Conservation (phyloP, 2,329 filamentous ascomycete species). For the Ophiostoma australiae region DNA sequence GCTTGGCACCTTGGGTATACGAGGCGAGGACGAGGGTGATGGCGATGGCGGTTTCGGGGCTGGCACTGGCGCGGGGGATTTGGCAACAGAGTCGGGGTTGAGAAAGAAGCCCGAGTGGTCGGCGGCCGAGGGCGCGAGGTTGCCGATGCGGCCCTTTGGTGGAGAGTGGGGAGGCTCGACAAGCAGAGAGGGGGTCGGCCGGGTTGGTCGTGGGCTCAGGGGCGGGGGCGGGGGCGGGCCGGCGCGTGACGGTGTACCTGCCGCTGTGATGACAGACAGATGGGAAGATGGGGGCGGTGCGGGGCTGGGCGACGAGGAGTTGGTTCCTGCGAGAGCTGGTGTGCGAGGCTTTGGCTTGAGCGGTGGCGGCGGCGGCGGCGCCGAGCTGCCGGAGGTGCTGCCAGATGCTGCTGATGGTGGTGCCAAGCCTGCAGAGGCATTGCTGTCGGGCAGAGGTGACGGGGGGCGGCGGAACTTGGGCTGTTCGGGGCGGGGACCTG, state of each 20-base stretch:
- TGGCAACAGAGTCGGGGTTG: slow-evolving; percentile 43
- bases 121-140: slow-evolving; percentile 31
- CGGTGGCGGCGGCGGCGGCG: slow-evolving; percentile 33
- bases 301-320: background rate
- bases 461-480: slow-evolving; percentile 37
- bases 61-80: slow-evolving; percentile 34
- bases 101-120: slow-evolving; percentile 47
- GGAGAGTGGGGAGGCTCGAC: slow-evolving; percentile 68
- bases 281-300: background rate
- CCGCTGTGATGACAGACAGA: background rate
- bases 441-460: slow-evolving; percentile 32
- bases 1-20: slow-evolving; percentile 51
- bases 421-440: slow-evolving; percentile 29
- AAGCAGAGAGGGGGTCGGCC: slow-evolving; percentile 59
- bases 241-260: slow-evolving; percentile 39
- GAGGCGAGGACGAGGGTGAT: slow-evolving; percentile 40
- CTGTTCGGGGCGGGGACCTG: slow-evolving; percentile 32
- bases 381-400: background rate
- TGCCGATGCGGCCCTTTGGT: slow-evolving; percentile 44
- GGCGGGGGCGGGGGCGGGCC: slow-evolving; percentile 47
- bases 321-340: background rate
- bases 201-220: slow-evolving; percentile 39
- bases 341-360: slow-evolving; percentile 38
- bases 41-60: background rate
- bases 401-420: background rate